Base-by-base conservation (phyloP, 768 basidiomycete species). In the Coprinopsis sp. region DNA sequence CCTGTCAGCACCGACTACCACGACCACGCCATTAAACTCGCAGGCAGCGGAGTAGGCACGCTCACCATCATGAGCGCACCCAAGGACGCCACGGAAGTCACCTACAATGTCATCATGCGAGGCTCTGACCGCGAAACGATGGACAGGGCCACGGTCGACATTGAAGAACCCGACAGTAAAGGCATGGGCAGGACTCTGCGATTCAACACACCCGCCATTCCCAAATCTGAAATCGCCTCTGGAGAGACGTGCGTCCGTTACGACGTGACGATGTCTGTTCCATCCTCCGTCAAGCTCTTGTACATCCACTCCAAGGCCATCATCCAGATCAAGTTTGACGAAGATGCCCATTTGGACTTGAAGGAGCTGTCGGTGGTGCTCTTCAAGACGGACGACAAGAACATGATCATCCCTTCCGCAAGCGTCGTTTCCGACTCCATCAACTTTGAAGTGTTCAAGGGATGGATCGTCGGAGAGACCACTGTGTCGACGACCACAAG, bases 381-480 rank as follows among this genome's bases (percentile, higher is more conserved):
- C 52, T 76, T 59, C 57, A 49, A 58, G 11, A 47, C 58, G 46
- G 58, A 63, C 53, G 37, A 47, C 19, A 56, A 61, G 34, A 79
- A 74, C 61, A 64, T 82, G 60, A 68, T 82, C 37, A 61, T 77
- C 14, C 69, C 76, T 4, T 62, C 63, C 50, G 54, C 64, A 24
- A 62, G 65, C 46, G 52, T 82, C 38, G 67, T 40, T 19, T 66
- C 77, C 4, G 59, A 68, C 28, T 51, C 62, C 12, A 51, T 73
- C 49, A 49, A 57, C n/a, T 60, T 79, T 24, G 75, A 79, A 54
- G 62, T 77, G 3, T 70, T 60, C 53, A 63, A 73, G 33, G 82
- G 79, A 19, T 82, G 77, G 73, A 72, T 82, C 39, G 77, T 79
- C n/a, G 80, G 82, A 21, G 77, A 77, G 42, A 70, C 72, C 33